phyloP scores from a whole-genome alignment of 2,329 filamentous ascomycete species.

The Fusarium devonianum region DNA sequence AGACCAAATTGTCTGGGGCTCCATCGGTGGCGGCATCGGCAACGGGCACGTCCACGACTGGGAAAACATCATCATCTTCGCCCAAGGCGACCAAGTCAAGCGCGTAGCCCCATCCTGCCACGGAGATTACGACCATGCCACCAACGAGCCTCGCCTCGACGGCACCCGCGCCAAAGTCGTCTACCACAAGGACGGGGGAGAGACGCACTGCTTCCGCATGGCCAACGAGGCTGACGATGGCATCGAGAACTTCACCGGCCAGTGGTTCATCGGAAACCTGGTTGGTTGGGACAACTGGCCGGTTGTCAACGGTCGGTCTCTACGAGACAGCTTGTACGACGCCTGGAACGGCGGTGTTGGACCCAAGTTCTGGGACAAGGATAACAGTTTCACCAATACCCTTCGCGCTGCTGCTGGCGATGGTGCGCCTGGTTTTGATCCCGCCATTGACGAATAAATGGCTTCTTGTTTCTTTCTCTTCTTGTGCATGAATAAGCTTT shows the following conservation, averaged over 20 bases:
- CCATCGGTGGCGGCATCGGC: neutral
- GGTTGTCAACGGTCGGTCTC: conserved; percentile 30
- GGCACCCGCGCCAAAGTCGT: conserved; percentile 47
- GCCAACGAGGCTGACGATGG: conserved; percentile 33
- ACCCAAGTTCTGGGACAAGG: conserved; percentile 19
- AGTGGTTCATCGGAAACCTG: conserved; percentile 44
- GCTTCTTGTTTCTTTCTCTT: too few relatives aligned
- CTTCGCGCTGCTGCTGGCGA: conserved; percentile 18
- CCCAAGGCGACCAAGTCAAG: conserved; percentile 16
- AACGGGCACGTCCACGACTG: conserved; percentile 26
- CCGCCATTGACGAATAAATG: conserved; percentile 7
- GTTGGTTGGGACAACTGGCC: conserved; percentile 29
- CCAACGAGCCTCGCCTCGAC: conserved; percentile 12
- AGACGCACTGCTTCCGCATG: conserved; percentile 49
- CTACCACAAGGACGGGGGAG: conserved; percentile 48
- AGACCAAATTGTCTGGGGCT: conserved; percentile 33
- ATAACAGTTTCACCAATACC: conserved; percentile 10
- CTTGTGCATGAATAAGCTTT: too few relatives aligned
- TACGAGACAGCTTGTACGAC: conserved; percentile 13
- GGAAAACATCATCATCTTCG: conserved; percentile 26
- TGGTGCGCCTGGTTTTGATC: conserved; percentile 18
- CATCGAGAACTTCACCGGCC: conserved; percentile 46
- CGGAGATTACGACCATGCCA: conserved; percentile 9
- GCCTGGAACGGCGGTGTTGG: conserved; percentile 17
- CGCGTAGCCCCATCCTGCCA: conserved; percentile 20